Conservation (phyloP, 2,329 filamentous ascomycete genomes). For the Fusarium clavum region DNA sequence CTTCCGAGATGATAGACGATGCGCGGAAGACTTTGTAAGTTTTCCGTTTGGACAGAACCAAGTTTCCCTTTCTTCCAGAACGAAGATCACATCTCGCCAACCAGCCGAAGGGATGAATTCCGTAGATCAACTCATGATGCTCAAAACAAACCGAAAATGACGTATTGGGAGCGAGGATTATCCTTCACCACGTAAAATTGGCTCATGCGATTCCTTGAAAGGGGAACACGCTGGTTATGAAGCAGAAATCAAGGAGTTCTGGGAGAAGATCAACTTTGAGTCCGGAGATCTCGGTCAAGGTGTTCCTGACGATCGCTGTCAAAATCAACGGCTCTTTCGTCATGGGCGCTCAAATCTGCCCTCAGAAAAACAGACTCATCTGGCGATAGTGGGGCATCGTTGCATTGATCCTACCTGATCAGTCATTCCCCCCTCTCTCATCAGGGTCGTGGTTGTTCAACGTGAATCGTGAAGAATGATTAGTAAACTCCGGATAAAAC, state of each 20-base stretch:
- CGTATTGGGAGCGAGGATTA: no score
- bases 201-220: background rate
- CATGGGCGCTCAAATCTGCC: slow-evolving; percentile 20
- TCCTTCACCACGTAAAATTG: background rate
- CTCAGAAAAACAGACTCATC: slow-evolving; percentile 2
- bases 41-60: background rate
- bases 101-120: background rate
- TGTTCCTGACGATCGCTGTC: slow-evolving; percentile 3
- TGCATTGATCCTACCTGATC: slow-evolving; percentile 3
- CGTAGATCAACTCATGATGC: background rate
- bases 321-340: background rate
- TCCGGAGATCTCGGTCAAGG: background rate
- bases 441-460: background rate
- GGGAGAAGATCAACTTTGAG: background rate
- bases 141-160: background rate
- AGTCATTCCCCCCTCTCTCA: background rate
- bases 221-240: background rate
- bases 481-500: background rate
- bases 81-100: background rate
- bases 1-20: background rate
- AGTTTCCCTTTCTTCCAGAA: background rate
- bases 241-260: background rate
- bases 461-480: background rate
- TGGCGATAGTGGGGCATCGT: slow-evolving; percentile 9
- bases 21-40: background rate